Percentiles rank a stretch among this genome's conserved stretches.
These are phyloP conservation scores for Entophlyctis luteolus DNA, from an alignment of 192 early-diverging fungal genomes.

Conservation along the genomic window DNA sequence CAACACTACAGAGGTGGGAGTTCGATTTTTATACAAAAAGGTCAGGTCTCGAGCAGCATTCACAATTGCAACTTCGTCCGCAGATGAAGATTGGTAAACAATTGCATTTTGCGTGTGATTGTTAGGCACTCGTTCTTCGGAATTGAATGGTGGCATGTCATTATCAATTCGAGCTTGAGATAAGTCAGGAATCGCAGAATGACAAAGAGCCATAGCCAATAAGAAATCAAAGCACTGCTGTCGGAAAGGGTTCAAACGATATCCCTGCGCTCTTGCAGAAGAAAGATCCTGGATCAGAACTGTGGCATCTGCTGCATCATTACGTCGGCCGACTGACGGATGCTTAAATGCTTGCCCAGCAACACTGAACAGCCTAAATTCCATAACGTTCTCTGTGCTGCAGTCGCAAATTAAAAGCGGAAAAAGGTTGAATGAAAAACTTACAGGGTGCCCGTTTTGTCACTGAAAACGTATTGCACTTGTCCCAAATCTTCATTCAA, in stretches of 20 bases:
- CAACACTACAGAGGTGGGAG: constrained; percentile 22
- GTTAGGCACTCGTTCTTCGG: constrained; percentile 33
- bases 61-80: constrained; percentile 81
- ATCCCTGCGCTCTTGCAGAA: background rate
- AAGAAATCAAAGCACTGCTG: constrained; percentile 57
- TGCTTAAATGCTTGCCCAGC: constrained; percentile 25
- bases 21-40: constrained; percentile 37
- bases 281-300: constrained; percentile 18
- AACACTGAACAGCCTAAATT: constrained; percentile 51
- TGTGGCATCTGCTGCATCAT: constrained; percentile 14
- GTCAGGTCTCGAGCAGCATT: constrained; percentile 73
- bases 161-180: constrained; percentile 30
- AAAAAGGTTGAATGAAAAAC: background rate
- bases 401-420: background rate
- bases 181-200: constrained; percentile 72
- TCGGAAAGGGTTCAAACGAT: background rate
- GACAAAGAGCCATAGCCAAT: constrained; percentile 76
- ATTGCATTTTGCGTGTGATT: constrained; percentile 31
- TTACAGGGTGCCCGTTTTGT: constrained; percentile 81
- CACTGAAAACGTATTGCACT: constrained; percentile 80
- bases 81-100: constrained; percentile 79
- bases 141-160: constrained; percentile 4
- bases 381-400: constrained; percentile 78
- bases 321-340: constrained; percentile 19
- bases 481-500: constrained; percentile 87